Conservation (phyloP, 371 early-diverging fungal genomes). For the Mucor velutinosus region DNA sequence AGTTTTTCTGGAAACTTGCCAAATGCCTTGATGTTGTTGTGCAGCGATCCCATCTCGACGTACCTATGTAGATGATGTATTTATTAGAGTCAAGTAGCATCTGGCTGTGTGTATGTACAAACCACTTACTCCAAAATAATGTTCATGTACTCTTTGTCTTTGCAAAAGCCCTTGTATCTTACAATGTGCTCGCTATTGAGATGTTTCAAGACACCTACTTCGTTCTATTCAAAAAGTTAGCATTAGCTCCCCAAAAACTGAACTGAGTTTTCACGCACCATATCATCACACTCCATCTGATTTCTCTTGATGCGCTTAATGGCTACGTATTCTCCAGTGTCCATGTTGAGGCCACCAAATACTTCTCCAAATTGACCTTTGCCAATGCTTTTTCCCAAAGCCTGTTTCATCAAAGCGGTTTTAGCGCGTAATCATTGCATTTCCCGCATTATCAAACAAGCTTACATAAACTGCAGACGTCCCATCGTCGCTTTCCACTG, state of each 20-base stretch:
- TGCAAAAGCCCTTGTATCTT: constrained; percentile 83
- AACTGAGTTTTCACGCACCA: constrained; percentile 36
- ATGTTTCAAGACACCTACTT: constrained; percentile 75
- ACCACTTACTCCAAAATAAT: constrained; percentile 82
- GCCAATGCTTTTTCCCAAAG: constrained; percentile 90
- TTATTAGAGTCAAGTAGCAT: neutral
- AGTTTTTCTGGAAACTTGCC: constrained; percentile 92
- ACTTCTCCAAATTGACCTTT: constrained; percentile 92
- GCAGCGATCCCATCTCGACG: constrained; percentile 94
- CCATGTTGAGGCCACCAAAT: constrained; percentile 78
- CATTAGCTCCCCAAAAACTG: neutral
- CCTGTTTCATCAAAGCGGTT: constrained; percentile 28
- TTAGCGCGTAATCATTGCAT: neutral
- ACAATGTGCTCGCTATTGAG: constrained; percentile 87
- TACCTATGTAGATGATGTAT: constrained; percentile 29
- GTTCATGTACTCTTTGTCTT: constrained; percentile 73
- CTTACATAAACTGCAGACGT: constrained; percentile 27
- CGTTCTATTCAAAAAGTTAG: constrained; percentile 40
- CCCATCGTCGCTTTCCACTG: constrained; percentile 20
- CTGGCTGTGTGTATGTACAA: neutral
- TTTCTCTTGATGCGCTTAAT: constrained; percentile 82
- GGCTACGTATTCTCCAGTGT: constrained; percentile 87
- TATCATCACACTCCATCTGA: constrained; percentile 59
- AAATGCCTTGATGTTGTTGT: constrained; percentile 81
- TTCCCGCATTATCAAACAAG: neutral